Evolutionary conservation across 306 rosid genomes (phyloP).

Genomic region (Cicer chorassanicum): DNA sequence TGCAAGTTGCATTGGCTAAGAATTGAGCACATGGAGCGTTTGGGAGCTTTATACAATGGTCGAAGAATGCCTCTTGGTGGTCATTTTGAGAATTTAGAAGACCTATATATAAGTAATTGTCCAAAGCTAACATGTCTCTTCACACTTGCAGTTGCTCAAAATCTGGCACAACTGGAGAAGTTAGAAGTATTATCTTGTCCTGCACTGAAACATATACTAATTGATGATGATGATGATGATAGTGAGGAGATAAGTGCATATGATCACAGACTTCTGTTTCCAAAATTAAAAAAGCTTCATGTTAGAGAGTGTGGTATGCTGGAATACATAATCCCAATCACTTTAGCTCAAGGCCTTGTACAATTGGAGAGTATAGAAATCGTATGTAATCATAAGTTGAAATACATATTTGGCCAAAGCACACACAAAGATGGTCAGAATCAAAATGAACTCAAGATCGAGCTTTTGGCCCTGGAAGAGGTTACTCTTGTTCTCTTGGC

Average conservation of each 20-base stretch:
- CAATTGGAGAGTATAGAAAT: constrained; percentile 34
- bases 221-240: constrained; percentile 5
- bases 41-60: constrained; percentile 27
- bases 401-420: constrained; percentile 32
- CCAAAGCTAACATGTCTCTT: constrained; percentile 24
- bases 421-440: not conserved
- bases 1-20: constrained; percentile 19
- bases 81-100: constrained; percentile 24
- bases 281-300: constrained; percentile 26
- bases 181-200: not conserved
- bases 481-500: not conserved
- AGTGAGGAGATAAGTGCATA: not conserved
- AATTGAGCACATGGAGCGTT: not conserved
- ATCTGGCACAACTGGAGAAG: constrained; percentile 1
- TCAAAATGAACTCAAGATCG: not conserved
- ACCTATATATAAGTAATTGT: not conserved
- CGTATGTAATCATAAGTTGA: not conserved
- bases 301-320: not conserved
- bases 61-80: not conserved
- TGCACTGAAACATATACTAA: constrained; percentile 10
- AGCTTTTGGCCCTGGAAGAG: not conserved
- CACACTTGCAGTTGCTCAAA: constrained; percentile 26
- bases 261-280: constrained; percentile 29
- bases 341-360: constrained; percentile 32
- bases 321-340: constrained; percentile 36